phyloP scores from a whole-genome alignment of 2,329 filamentous ascomycete species.

The Talaromyces sp. region DNA sequence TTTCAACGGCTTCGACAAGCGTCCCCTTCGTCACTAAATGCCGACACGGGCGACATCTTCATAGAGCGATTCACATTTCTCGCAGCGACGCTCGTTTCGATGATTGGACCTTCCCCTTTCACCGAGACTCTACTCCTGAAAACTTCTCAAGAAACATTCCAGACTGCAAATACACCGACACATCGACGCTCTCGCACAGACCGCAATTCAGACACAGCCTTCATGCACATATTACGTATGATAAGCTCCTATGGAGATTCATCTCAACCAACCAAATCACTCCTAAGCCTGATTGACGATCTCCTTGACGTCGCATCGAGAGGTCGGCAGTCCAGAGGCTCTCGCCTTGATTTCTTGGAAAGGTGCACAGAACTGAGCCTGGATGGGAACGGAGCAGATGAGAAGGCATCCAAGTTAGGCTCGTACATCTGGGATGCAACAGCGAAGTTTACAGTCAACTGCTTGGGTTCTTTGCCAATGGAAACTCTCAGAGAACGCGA shows the following conservation, averaged over 20 bases:
- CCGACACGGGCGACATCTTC: conserved; percentile 34
- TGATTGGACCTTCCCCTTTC: conserved; percentile 52
- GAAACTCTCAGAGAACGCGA: conserved; percentile 45
- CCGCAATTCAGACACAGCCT: conserved; percentile 36
- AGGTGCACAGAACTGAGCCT: conserved; percentile 37
- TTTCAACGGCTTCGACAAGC: conserved; percentile 67
- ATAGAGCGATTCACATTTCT: conserved; percentile 54
- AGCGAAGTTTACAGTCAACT: conserved; percentile 34
- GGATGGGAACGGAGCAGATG: conserved; percentile 21
- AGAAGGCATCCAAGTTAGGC: conserved; percentile 21
- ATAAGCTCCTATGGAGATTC: conserved; percentile 28
- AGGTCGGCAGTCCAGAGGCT: conserved; percentile 34
- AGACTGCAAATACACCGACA: conserved; percentile 42
- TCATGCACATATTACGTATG: conserved; percentile 41
- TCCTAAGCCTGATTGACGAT: conserved; percentile 30
- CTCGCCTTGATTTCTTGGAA: conserved; percentile 39
- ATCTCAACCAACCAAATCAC: conserved; percentile 27
- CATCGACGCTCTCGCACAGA: conserved; percentile 31
- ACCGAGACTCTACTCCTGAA: conserved; percentile 51
- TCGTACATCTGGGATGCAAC: conserved; percentile 39
- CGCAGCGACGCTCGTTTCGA: conserved; percentile 50
- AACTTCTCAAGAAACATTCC: conserved; percentile 58
- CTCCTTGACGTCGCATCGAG: conserved; percentile 37
- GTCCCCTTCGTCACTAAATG: conserved; percentile 46
- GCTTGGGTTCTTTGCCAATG: conserved; percentile 43